phyloP scores from a whole-genome alignment of 1,284 basidiomycete species.

The Cystobasidium slooffiae region DNA sequence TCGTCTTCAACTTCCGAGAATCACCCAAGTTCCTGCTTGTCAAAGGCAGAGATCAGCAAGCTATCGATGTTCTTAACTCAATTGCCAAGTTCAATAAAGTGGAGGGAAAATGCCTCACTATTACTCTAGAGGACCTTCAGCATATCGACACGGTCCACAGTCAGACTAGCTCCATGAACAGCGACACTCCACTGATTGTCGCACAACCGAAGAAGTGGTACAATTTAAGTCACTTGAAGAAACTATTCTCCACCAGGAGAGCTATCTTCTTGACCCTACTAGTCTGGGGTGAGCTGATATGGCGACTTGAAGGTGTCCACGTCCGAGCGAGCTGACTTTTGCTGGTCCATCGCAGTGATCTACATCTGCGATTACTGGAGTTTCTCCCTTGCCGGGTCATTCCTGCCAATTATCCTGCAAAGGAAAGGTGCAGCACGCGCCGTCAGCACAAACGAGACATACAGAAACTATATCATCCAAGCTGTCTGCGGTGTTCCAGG shows the following conservation, averaged over 20 bases:
- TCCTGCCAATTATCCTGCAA: slow-evolving; percentile 55
- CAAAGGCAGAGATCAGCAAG: slow-evolving; percentile 70
- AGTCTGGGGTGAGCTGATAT: slow-evolving; percentile 9
- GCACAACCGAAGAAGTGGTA: slow-evolving; percentile 33
- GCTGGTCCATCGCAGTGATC: slow-evolving; percentile 3
- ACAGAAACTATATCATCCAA: slow-evolving; percentile 52
- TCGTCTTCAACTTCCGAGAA: slow-evolving; percentile 74
- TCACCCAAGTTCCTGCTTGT: slow-evolving; percentile 69
- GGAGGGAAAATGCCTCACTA: slow-evolving; percentile 53
- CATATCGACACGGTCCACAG: slow-evolving; percentile 20
- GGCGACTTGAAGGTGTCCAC: not conserved
- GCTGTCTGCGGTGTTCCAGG: slow-evolving; percentile 31
- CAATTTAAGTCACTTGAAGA: slow-evolving; percentile 39
- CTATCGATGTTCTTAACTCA: slow-evolving; percentile 69
- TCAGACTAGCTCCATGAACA: slow-evolving; percentile 11
- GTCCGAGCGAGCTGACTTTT: not conserved
- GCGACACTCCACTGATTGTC: not conserved
- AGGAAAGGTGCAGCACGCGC: slow-evolving; percentile 52
- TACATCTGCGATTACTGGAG: slow-evolving; percentile 52
- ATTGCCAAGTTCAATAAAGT: slow-evolving; percentile 72
- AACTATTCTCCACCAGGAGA: slow-evolving; percentile 35
- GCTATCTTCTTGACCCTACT: slow-evolving; percentile 20
- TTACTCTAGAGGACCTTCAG: slow-evolving; percentile 63
- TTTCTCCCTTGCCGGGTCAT: slow-evolving; percentile 55
- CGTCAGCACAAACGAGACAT: slow-evolving; percentile 52